Evolutionary conservation across 768 basidiomycete species (phyloP).

Genomic region (Panaeolus cyanescens): DNA sequence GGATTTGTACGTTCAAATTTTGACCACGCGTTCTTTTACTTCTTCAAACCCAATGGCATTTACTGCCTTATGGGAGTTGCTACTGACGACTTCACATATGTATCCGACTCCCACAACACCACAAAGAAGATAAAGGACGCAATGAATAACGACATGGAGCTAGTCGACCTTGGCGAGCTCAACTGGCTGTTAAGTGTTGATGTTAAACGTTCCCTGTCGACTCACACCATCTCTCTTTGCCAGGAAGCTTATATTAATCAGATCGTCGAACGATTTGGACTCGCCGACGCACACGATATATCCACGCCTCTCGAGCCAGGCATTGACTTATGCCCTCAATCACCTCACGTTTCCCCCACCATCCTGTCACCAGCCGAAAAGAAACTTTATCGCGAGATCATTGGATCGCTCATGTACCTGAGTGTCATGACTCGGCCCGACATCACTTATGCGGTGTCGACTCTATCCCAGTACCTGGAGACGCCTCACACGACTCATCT

Average conservation of each 20-base stretch:
- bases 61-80: constrained; percentile 19
- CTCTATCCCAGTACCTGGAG: constrained; percentile 5
- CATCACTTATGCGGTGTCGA: constrained; percentile 11
- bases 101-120: constrained; percentile 15
- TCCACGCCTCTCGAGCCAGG: constrained; percentile 15
- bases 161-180: constrained; percentile 22
- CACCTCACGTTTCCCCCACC: constrained; percentile 7
- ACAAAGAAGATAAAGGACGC: constrained; percentile 4
- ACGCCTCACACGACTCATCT: constrained; percentile 7
- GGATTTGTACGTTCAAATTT: constrained; percentile 7
- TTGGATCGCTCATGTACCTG: constrained; percentile 14
- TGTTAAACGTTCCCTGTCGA: constrained; percentile 15
- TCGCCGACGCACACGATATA: constrained; percentile 16
- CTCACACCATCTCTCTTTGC: constrained; percentile 18
- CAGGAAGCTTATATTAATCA: constrained; percentile 26
- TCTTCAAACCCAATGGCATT: neutral
- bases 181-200: constrained; percentile 28
- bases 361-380: constrained; percentile 3
- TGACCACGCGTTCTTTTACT: constrained; percentile 8
- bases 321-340: constrained; percentile 15
- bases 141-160: constrained; percentile 19
- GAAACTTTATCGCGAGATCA: constrained; percentile 2
- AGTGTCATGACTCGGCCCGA: constrained; percentile 10
- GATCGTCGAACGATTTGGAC: constrained; percentile 16
- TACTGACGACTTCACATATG: constrained; percentile 32